phyloP scores from a whole-genome alignment of 192 early-diverging fungal genomes.

The Coemansia pectinata region DNA sequence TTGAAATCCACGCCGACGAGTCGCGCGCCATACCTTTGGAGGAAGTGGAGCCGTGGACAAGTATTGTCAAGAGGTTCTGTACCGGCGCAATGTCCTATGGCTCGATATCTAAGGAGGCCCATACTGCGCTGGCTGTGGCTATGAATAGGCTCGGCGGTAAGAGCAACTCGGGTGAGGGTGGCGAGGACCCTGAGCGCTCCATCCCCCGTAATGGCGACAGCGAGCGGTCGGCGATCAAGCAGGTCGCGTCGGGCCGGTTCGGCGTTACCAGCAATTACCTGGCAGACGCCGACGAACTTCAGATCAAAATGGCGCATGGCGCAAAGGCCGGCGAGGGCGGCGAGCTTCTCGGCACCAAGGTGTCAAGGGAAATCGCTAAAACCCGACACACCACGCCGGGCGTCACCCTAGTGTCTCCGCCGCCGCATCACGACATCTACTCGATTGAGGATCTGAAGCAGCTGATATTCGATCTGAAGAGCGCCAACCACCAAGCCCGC shows the following conservation, averaged over 20 bases:
- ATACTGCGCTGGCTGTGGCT: constrained; percentile 87
- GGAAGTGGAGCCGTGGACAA: constrained; percentile 97
- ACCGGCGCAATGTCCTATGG: constrained; percentile 99
- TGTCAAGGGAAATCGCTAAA: constrained; percentile 74
- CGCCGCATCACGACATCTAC: constrained; percentile 99
- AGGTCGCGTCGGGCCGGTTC: constrained; percentile 97
- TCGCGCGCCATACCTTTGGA: constrained; percentile 72
- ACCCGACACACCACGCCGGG: constrained; percentile 96
- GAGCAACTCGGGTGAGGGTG: constrained; percentile 98
- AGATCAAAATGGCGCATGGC: constrained; percentile 99
- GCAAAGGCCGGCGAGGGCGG: constrained; percentile 99
- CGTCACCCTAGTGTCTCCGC: constrained; percentile 94
- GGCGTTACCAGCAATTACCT: constrained; percentile 96
- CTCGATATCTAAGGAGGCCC: constrained; percentile 93
- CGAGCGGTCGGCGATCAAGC: constrained; percentile 95
- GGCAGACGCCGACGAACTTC: constrained; percentile 93
- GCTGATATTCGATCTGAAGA: constrained; percentile 97
- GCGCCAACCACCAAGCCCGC: constrained; percentile 86
- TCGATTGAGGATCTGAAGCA: constrained; percentile 99
- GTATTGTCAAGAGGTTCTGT: constrained; percentile 92
- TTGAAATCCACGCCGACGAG: constrained; percentile 71
- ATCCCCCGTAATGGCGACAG: constrained; percentile 72
- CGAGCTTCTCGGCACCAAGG: constrained; percentile 73
- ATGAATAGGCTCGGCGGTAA: constrained; percentile 98
- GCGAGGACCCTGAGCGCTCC: constrained; percentile 90